Base-by-base conservation (phyloP, 495 filamentous ascomycete genomes). In the Penicillium turbatum region DNA sequence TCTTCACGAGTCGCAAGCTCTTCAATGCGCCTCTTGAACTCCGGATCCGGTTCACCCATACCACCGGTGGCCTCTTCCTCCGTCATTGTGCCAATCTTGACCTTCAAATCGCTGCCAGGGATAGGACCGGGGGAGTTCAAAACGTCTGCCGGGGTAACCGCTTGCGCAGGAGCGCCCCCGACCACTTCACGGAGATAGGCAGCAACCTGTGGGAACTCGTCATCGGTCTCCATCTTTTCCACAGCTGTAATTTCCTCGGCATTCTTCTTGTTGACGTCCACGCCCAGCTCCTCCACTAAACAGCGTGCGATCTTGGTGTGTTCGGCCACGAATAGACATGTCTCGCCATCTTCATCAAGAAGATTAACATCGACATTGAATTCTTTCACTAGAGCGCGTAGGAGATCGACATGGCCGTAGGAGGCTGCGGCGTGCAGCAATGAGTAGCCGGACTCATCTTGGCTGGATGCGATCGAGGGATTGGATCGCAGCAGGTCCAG, bases 361-460 rank as follows among this genome's bases (percentile, higher is more conserved):
- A 97, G 71, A 63, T 97, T 86, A 29, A 88, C 82, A 53, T 90
- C 72, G 9, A 89, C 89, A 19, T 85, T 71, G 69, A 88, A 91
- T 12, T 88, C 88, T 30, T 78, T 73, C n/a, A 95, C 79, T 2
- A 98, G 82, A 1, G 82, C 71, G 38, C 86, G 86, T 7, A 97
- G 82, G 24, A 97, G 85, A 47, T 86, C 81, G 30, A 86, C 70
- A 57, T 96, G 90, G 63, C 84, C 86, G 77, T 98, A 98, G 55
- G 92, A 97, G 29, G 86, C 82, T 6, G 92, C 88, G 19, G 93
- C 95, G 68, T 98, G 93, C 17, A 97, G 73, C 17, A 97, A 80
- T 13, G 92, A 95, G 74, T 98, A 96, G 54, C 90, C 90, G 56
- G 90, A 83, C 53, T 86, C 80, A 67, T 95, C 90, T 62, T 90